A percentile compares a stretch with the other conserved stretches of the same genome.
Conservation (phyloP, 2,329 filamentous ascomycete genomes). For the Xylariaceae sp. region DNA sequence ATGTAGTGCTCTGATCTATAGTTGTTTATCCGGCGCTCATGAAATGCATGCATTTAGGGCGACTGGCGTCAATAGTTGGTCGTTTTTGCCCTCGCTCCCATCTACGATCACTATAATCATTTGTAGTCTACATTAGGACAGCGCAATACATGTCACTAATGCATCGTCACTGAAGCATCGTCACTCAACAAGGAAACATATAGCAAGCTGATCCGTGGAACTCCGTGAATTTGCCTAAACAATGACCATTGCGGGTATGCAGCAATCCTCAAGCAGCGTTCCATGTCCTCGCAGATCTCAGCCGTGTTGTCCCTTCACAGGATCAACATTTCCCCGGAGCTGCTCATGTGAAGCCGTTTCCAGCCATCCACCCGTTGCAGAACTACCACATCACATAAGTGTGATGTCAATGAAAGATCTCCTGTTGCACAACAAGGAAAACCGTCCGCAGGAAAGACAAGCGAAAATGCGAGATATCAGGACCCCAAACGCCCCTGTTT, state of each 20-base stretch:
- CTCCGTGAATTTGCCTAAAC: conserved; percentile 59
- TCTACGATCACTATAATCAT: too few relatives aligned
- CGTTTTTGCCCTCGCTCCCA: too few relatives aligned
- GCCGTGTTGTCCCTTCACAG: conserved; percentile 13
- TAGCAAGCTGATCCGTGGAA: conserved; percentile 40
- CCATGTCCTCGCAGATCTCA: conserved; percentile 58
- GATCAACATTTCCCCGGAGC: conserved; percentile 35
- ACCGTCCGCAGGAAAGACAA: conserved; percentile 39
- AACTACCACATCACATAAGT: conserved; percentile 30
- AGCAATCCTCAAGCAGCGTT: conserved; percentile 62
- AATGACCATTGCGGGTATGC: conserved; percentile 54
- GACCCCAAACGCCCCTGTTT: conserved; percentile 69
- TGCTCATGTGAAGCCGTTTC: conserved; percentile 59
- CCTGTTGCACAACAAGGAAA: conserved; percentile 38
- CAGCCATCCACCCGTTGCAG: conserved; percentile 58
- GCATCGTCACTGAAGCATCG: too few relatives aligned
- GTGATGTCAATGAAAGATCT: conserved; percentile 41
- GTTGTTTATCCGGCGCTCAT: too few relatives aligned
- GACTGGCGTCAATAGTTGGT: too few relatives aligned
- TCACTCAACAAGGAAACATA: too few relatives aligned
- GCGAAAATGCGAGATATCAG: conserved; percentile 74
- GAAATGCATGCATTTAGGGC: too few relatives aligned
- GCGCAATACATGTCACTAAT: too few relatives aligned
- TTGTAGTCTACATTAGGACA: too few relatives aligned
- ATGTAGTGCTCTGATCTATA: too few relatives aligned